A percentile compares a stretch with the other conserved stretches of the same genome.
phyloP scores from a whole-genome alignment of 2,329 filamentous ascomycete genomes.

The Pseudocercospora vitis region DNA sequence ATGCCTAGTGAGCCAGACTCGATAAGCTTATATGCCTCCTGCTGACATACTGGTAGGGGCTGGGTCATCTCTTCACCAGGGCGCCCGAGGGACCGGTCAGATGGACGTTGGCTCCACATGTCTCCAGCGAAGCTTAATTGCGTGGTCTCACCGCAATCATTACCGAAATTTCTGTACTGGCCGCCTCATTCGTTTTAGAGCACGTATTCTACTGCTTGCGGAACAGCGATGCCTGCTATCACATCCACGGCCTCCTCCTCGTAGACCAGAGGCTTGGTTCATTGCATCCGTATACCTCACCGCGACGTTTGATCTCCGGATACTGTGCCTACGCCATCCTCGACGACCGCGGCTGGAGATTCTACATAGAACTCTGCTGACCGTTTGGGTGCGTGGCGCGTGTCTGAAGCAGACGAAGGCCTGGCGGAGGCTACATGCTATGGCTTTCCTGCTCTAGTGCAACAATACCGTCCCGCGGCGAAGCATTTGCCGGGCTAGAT shows the following conservation, averaged over 20 bases:
- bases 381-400: no score
- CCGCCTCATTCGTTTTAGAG: no score
- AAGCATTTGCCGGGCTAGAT: no score
- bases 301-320: slow-evolving; percentile 32
- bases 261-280: no score
- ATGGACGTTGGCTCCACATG: slow-evolving; percentile 39
- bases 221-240: slow-evolving; percentile 31
- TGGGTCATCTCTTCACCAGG: slow-evolving; percentile 53
- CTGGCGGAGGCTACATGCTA: no score
- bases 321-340: slow-evolving; percentile 30
- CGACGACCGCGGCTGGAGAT: slow-evolving; percentile 33
- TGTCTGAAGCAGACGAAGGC: no score
- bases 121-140: slow-evolving; percentile 41
- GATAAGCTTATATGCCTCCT: not conserved
- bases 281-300: slow-evolving; percentile 35
- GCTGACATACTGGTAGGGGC: slow-evolving; percentile 37
- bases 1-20: slow-evolving; percentile 12
- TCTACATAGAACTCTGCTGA: no score
- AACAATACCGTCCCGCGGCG: no score
- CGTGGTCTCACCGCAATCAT: slow-evolving; percentile 41
- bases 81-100: slow-evolving; percentile 40
- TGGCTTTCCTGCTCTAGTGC: no score
- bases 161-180: slow-evolving; percentile 39
- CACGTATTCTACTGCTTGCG: no score
- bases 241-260: slow-evolving; percentile 31